phyloP scores from a whole-genome alignment of 306 rosid genomes.

The Citrullus amarus region DNA sequence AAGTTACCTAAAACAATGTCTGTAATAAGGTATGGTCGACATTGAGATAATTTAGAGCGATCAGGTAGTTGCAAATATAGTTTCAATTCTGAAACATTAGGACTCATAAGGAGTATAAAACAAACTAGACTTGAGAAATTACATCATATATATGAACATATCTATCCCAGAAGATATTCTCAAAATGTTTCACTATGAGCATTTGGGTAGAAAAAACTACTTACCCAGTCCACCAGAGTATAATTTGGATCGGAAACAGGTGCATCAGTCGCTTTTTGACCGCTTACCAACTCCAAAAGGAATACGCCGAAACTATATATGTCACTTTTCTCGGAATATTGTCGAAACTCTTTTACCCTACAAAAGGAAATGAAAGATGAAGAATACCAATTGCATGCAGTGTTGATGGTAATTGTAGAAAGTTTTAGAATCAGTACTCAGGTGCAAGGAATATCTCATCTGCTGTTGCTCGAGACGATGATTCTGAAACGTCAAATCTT shows the following conservation, averaged over 20 bases:
- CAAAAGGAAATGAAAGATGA: conserved; percentile 14
- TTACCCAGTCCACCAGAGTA: conserved; percentile 66
- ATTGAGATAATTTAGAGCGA: background rate
- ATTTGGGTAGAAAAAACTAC: conserved; percentile 1
- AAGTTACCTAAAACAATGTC: background rate
- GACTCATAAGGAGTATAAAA: background rate
- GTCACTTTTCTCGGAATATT: conserved; percentile 83
- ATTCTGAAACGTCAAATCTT: conserved; percentile 46
- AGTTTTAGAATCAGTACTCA: conserved; percentile 46
- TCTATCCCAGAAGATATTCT: background rate
- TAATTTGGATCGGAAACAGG: conserved; percentile 29
- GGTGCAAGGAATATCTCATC: conserved; percentile 77
- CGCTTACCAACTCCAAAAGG: conserved; percentile 68
- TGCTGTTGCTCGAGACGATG: conserved; percentile 57
- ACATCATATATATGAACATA: background rate
- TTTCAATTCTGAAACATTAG: background rate
- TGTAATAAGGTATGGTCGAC: background rate
- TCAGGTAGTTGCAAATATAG: background rate
- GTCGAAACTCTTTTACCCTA: conserved; percentile 83
- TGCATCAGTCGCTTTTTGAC: conserved; percentile 51
- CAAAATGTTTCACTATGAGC: background rate
- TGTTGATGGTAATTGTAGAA: background rate
- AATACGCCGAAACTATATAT: conserved; percentile 80
- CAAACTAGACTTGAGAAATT: background rate
- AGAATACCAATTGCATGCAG: conserved; percentile 3